These are phyloP conservation scores for Globisporangium polare DNA, from an alignment of 352 stramenopile species.

Conservation along the genomic window DNA sequence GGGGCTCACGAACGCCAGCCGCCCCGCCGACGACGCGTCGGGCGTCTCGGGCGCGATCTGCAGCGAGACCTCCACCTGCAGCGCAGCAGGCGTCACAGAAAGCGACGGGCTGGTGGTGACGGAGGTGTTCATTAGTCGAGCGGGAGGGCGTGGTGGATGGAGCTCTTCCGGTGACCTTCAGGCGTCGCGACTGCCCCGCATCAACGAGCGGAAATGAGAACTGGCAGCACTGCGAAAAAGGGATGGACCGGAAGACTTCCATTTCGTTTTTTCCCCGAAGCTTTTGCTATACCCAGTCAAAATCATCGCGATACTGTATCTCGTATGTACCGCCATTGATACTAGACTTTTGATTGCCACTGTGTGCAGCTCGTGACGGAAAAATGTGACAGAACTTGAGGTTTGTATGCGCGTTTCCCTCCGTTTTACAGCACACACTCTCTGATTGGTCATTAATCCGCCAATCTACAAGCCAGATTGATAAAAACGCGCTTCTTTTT, in stretches of 20 bases:
- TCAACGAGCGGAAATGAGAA: not conserved
- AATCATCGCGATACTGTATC: too few relatives aligned
- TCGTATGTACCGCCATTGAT: too few relatives aligned
- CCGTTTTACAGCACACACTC: too few relatives aligned
- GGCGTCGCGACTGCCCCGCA: not conserved
- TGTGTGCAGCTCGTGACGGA: too few relatives aligned
- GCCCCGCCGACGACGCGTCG: not conserved
- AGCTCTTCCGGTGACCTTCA: not conserved
- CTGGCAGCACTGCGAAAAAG: not conserved
- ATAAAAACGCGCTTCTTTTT: too few relatives aligned
- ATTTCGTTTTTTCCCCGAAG: too few relatives aligned
- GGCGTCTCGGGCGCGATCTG: not conserved
- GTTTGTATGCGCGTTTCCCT: too few relatives aligned
- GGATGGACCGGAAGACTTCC: not conserved
- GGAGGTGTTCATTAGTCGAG: not conserved
- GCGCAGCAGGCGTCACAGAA: not conserved
- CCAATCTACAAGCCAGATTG: too few relatives aligned
- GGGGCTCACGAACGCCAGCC: not conserved
- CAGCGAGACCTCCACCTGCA: constrained; percentile 1
- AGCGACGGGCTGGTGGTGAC: not conserved
- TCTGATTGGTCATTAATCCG: too few relatives aligned
- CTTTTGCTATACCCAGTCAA: too few relatives aligned
- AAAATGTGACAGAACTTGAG: too few relatives aligned
- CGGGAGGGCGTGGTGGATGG: not conserved
- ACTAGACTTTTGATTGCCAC: too few relatives aligned